phyloP scores from a whole-genome alignment of 805 yeast genomes.

The Suhomyces sp. region DNA sequence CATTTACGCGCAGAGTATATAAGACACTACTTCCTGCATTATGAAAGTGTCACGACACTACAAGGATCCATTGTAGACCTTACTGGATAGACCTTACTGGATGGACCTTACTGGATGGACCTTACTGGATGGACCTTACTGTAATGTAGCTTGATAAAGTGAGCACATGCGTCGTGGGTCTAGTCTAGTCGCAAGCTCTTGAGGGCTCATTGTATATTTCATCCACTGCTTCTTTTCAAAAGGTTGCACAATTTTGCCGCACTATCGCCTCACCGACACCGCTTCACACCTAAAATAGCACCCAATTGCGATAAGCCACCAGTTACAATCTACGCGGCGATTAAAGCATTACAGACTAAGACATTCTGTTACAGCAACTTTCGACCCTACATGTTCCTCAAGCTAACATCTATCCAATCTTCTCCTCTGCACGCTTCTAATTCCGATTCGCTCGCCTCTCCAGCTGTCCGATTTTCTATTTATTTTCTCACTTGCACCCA shows the following conservation, averaged over 20 bases:
- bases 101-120: too few species aligned
- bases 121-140: too few species aligned
- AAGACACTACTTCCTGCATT: neutral
- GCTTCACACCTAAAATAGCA: neutral
- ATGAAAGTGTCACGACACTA: too few species aligned
- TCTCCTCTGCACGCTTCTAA: neutral
- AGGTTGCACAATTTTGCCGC: neutral
- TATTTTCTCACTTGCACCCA: neutral
- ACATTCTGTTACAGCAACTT: too few species aligned
- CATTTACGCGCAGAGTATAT: neutral
- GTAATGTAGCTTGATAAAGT: too few species aligned
- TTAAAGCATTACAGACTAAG: neutral
- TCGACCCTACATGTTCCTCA: too few species aligned
- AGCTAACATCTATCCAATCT: too few species aligned
- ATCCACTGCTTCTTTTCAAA: neutral
- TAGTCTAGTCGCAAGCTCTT: too few species aligned
- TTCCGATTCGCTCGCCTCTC: neutral
- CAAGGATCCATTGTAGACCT: too few species aligned
- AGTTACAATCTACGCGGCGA: neutral
- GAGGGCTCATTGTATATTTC: neutral
- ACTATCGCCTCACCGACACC: neutral
- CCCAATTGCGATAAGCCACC: neutral
- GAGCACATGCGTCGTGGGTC: too few species aligned
- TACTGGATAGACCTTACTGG: too few species aligned
- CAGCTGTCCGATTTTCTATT: neutral